These are phyloP conservation scores for Hypericum perforatum DNA, from an alignment of 345 rosid genomes.

Conservation along the genomic window DNA sequence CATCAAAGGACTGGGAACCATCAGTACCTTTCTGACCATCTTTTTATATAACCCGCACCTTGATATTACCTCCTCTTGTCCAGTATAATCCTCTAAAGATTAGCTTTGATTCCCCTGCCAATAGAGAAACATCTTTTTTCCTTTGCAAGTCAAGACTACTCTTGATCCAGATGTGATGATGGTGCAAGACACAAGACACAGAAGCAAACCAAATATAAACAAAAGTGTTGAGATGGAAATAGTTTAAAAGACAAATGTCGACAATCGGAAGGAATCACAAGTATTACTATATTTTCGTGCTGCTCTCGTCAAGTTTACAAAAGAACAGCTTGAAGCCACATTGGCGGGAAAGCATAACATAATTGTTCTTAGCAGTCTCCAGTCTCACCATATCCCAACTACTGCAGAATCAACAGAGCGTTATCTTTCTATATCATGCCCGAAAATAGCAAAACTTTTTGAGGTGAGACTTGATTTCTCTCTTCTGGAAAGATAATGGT, in stretches of 20 bases:
- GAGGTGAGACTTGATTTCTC: slow-evolving; percentile 43
- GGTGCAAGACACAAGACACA: slow-evolving; percentile 31
- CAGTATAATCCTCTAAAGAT: slow-evolving; percentile 56
- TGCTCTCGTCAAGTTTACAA: slow-evolving; percentile 52
- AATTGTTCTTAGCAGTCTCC: slow-evolving; percentile 54
- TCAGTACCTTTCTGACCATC: slow-evolving; percentile 80
- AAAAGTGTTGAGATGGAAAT: slow-evolving; percentile 30
- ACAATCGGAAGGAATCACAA: slow-evolving; percentile 40
- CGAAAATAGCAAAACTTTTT: slow-evolving; percentile 63
- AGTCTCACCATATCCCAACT: slow-evolving; percentile 50
- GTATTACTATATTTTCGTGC: slow-evolving; percentile 44
- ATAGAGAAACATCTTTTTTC: slow-evolving; percentile 29
- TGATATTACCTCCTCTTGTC: slow-evolving; percentile 38
- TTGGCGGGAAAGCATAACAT: slow-evolving; percentile 86
- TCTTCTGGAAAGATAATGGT: slow-evolving; percentile 4
- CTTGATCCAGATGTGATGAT: slow-evolving; percentile 23
- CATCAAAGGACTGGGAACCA: slow-evolving; percentile 75
- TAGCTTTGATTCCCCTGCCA: slow-evolving; percentile 33
- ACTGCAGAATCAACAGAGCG: slow-evolving; percentile 38
- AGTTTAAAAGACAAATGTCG: slow-evolving; percentile 35
- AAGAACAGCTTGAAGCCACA: slow-evolving; percentile 66
- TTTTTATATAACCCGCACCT: slow-evolving; percentile 35
- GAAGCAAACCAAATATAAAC: slow-evolving; percentile 23
- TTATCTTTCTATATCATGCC: slow-evolving; percentile 44
- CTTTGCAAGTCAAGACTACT: slow-evolving; percentile 26